Evolutionary conservation across 2,329 filamentous ascomycete genomes (phyloP), one percentile per base, ranked within the genome.

Genomic region (Sodiomyces alkalinus): DNA sequence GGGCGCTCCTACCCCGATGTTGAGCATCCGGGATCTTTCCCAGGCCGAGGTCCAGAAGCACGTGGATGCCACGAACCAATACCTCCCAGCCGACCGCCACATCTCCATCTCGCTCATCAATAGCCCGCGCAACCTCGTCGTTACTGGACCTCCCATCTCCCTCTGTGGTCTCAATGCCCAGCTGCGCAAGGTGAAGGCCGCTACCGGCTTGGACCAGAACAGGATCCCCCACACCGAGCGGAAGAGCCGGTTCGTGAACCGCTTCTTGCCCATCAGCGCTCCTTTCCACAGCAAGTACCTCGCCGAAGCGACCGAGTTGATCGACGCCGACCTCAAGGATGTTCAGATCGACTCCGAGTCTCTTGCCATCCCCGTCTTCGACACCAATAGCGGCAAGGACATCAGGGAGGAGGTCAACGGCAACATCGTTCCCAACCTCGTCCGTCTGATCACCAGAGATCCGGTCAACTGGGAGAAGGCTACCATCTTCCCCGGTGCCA

Each of bases 261-360:
- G 90, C 35, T 98, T 98, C 64, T 61, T 98, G 35, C 92, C 90
- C 26, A 98, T 98, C 52, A 94, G 87, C 1, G 85, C 90, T 7
- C 92, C 90, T 4, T 98, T 98, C 68, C 90, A 98, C 65, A 98
- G 90, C 67, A 78, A 83, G 35, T 94, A 96, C 49, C 73, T 98
- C 11, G 63, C 68, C 15, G 75, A 85, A 40, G 87, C 90, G 2
- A 83, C 80, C 16, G 68, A 75, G 34, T 66, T 85, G 42, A 83
- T 98, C 36, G 71, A 86, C 31, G 75, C 87, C 43, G 92, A 98
- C 48, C 64, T 98, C 36, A 82, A 82, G 52, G 70, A 86, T 40
- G 62, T 96, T 39, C 60, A 67, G 30, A 87, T 96, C 31, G 68
- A 81, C 30, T 69, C 74, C 31, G 68, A 69, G 31, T 68, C 71